These are phyloP conservation scores for Persicaria tinctoria DNA, from an alignment of 148 eudicot species.

Conservation along the genomic window DNA sequence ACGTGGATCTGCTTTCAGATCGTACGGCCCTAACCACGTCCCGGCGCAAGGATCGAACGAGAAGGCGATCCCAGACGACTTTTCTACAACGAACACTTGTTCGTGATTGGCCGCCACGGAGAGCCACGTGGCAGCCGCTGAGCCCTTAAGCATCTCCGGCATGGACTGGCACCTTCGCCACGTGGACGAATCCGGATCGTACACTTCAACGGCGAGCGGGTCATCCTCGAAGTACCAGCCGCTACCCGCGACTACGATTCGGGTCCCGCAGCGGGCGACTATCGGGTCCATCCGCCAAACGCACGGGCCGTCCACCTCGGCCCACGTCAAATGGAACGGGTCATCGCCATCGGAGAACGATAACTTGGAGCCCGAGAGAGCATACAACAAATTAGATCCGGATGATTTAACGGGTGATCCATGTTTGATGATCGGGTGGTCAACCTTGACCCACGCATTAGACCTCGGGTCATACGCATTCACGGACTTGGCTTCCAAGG, in stretches of 20 bases:
- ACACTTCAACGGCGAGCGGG: conserved; percentile 35
- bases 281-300: conserved; percentile 37
- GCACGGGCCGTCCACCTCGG: conserved; percentile 23
- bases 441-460: conserved; percentile 23
- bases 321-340: conserved; percentile 35
- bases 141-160: conserved; percentile 27
- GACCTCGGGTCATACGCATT: conserved; percentile 41
- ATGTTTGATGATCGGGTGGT: conserved; percentile 12
- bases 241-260: conserved; percentile 33
- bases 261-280: conserved; percentile 30
- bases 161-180: conserved; percentile 30
- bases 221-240: conserved; percentile 30
- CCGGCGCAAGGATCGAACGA: conserved; percentile 22
- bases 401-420: conserved; percentile 24
- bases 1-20: conserved; percentile 19
- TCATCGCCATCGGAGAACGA: conserved; percentile 25
- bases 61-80: conserved; percentile 26
- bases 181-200: conserved; percentile 17
- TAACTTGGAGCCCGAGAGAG: conserved; percentile 21
- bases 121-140: conserved; percentile 31
- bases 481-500: conserved; percentile 15
- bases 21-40: conserved; percentile 23
- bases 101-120: conserved; percentile 19
- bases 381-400: conserved; percentile 24
- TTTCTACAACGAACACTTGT: conserved; percentile 23